Evolutionary conservation across 768 basidiomycete genomes (phyloP), one percentile per base, ranked within the genome.

Genomic region (Trametes maxima): DNA sequence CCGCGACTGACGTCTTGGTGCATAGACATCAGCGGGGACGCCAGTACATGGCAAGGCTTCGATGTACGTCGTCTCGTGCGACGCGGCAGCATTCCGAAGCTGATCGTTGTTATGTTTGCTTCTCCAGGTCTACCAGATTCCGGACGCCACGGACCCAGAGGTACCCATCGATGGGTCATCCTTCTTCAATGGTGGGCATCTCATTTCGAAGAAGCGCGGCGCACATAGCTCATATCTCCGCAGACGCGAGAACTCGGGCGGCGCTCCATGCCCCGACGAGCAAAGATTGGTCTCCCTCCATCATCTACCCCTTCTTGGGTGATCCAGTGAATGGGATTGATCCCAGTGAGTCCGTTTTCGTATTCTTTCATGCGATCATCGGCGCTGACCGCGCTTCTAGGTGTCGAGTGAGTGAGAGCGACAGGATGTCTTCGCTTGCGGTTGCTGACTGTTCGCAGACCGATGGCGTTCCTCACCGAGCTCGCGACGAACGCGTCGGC

Each of bases 251-350:
- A 39, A 82, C 80, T n/a, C 76, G 81, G 48, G 73, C 79, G 42
- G 88, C 88, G 0, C 71, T 91, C 19, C 88, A 91, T 71, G 88
- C 88, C 3, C 88, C 89, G 3, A 82, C 78, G 10, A 88, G 81
- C 70, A 78, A 79, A 63, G 69, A 82, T 37, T 82, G 82, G 81
- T 37, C 33, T 0, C 61, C 65, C 37, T 66, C 50, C 17, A 16
- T 54, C 49, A 75, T 73, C 60, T 76, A 40, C 74, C 76, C 65
- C 68, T 67, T 61, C 67, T 69, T 74, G 33, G 67, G 73, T 33
- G 52, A 59, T 14, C 28, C 64, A 42, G 60, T 48, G 16, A 44
- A 44, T 22, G 54, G 56, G 13, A 52, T 59, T 11, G 77, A 79
- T 45, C 73, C 72, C n/a, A 78, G 77, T 77, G 67, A 59, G 74